Evolutionary conservation across 371 early-diverging fungal genomes (phyloP), one percentile per base, ranked within the genome.

Genomic region (Circinella umbellata): DNA sequence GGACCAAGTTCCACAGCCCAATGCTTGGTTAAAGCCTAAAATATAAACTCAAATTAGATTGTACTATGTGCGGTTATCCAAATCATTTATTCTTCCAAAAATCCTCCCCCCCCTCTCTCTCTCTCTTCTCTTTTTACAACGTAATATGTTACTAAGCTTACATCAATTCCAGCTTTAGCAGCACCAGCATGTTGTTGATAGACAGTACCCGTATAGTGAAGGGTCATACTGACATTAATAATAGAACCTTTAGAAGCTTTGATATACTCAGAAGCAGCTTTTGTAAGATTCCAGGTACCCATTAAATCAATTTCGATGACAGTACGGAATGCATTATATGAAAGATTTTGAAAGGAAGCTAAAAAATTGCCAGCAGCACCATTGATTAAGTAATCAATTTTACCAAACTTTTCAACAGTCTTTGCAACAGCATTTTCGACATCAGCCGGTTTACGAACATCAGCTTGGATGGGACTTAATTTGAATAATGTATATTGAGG

Each of bases 361-460:
- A 94, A 80, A 72, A 94, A 94, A 77, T 94, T 94, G 54, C 94
- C 94, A 15, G 94, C 93, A 35, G 91, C 92, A 60, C 86, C 86
- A 57, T 80, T 80, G 71, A 86, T 86, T 64, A 85, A 75, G 64
- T 64, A 81, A 78, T 94, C 94, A 61, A 94, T 87, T n/a, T 85
- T 80, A 7, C 93, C 93, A 67, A 82, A 92, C 63, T 80, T 80
- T 37, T 90, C 91, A 13, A 87, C 72, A 15, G 90, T 83, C 65
- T 80, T 75, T 39, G 88, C 77, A 20, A 93, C 85, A 5, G 89
- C 94, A n/a, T 69, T 77, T 63, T 88, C 87, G 17, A 92, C 70
- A 63, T 89, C 86, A 20, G 78, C 84, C 64, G 83, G 88, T 27
- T 89, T 86, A 66, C 94, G 88, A 37, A 90, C 89, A 74, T 90